These are phyloP conservation scores for Fragaria ananassa DNA, from an alignment of 306 rosid species.

Conservation along the genomic window DNA sequence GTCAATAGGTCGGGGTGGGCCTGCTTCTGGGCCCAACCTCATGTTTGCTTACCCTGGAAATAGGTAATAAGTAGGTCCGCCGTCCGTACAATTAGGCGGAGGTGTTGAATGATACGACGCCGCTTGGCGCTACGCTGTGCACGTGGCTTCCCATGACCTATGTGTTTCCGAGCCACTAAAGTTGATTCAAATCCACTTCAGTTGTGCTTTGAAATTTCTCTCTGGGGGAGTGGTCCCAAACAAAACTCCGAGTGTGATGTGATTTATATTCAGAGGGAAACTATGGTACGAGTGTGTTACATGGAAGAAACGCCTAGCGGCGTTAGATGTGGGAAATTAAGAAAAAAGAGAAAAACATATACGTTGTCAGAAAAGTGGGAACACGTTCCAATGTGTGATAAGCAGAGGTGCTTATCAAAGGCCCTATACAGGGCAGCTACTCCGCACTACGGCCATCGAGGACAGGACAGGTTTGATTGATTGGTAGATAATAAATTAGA, in stretches of 20 bases:
- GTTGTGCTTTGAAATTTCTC: not conserved
- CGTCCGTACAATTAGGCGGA: constrained; percentile 1
- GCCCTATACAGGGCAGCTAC: constrained; percentile 24
- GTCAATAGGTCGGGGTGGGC: not conserved
- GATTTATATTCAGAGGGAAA: not conserved
- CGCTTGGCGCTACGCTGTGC: not conserved
- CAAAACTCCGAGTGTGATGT: not conserved
- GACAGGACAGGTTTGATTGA: constrained; percentile 18
- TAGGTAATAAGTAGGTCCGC: not conserved
- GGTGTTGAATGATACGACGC: not conserved
- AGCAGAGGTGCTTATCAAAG: fast-evolving
- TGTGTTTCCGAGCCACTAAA: not conserved
- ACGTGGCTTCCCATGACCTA: not conserved
- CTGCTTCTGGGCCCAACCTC: not conserved
- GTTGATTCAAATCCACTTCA: not conserved
- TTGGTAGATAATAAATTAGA: constrained; percentile 8
- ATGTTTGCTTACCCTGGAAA: not conserved
- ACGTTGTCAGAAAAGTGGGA: constrained; percentile 25
- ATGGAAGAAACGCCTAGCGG: not conserved
- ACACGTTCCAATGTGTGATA: constrained; percentile 19
- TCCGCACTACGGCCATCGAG: constrained; percentile 21
- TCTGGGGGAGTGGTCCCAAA: not conserved
- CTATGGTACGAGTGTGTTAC: not conserved
- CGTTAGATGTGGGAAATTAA: not conserved
- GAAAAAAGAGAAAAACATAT: not conserved